phyloP scores from a whole-genome alignment of 768 basidiomycete genomes.

The Gloeostereum incarnatum region DNA sequence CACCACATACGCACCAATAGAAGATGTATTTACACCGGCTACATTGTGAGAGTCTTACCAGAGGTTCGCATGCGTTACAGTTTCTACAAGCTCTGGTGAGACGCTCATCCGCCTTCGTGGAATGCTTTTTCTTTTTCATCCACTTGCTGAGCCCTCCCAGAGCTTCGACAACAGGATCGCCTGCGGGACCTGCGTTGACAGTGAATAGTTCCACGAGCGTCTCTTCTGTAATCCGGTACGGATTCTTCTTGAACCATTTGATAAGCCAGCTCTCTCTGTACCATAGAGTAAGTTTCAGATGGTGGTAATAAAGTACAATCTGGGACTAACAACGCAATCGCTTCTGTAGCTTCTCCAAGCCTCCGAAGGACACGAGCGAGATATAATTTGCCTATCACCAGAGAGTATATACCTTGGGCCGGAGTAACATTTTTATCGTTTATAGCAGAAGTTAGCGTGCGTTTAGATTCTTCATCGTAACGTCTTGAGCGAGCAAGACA shows the following conservation, averaged over 20 bases:
- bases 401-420: not conserved
- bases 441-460: conserved; percentile 3
- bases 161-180: conserved; percentile 9
- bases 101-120: conserved; percentile 9
- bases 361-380: conserved; percentile 11
- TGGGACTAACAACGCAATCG: conserved; percentile 8
- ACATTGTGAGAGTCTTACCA: conserved; percentile 11
- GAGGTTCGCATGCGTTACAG: conserved; percentile 11
- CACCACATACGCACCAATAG: conserved; percentile 11
- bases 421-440: conserved; percentile 1
- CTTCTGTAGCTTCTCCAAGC: too few relatives aligned
- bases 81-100: conserved; percentile 10
- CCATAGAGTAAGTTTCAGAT: not conserved
- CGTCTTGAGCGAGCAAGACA: conserved; percentile 6
- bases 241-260: conserved; percentile 14
- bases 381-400: conserved; percentile 3
- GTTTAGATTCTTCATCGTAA: conserved; percentile 6
- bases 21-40: conserved; percentile 14
- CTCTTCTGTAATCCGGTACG: not conserved
- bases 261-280: conserved; percentile 9
- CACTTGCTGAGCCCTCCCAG: conserved; percentile 13
- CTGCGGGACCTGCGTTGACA: conserved; percentile 3
- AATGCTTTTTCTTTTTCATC: conserved; percentile 9
- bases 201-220: not conserved
- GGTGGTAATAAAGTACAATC: too few relatives aligned